Evolutionary conservation across 371 early-diverging fungal species (phyloP).

Genomic region (Blastocladiella emersonii): DNA sequence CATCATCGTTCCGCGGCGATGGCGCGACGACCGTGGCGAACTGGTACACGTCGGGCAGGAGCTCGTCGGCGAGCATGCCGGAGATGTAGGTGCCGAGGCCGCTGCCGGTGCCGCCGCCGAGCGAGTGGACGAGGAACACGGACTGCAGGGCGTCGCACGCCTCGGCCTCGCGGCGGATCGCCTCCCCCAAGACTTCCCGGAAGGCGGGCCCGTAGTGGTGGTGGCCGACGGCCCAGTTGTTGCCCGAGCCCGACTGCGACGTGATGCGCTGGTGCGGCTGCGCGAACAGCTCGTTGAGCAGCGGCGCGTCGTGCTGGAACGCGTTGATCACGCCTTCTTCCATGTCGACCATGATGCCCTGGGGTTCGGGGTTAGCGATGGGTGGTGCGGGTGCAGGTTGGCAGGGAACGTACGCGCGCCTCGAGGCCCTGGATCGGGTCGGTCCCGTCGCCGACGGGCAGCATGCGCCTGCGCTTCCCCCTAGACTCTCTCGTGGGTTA

Average conservation of each 20-base stretch:
- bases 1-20: constrained; percentile 28
- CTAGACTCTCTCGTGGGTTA: too few species aligned
- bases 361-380: too few species aligned
- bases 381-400: too few species aligned
- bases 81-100: constrained; percentile 46
- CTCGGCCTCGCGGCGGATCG: constrained; percentile 43
- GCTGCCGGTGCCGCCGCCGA: constrained; percentile 61
- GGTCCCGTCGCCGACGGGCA: background rate
- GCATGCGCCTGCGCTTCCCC: background rate
- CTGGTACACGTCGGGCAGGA: constrained; percentile 16
- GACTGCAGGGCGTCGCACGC: constrained; percentile 44
- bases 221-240: constrained; percentile 49
- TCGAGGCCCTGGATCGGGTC: background rate
- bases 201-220: constrained; percentile 26
- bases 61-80: constrained; percentile 32
- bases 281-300: constrained; percentile 26
- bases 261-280: constrained; percentile 18
- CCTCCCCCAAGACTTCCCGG: constrained; percentile 31
- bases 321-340: constrained; percentile 33
- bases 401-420: background rate
- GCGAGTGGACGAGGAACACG: constrained; percentile 36
- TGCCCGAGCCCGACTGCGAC: constrained; percentile 31
- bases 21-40: constrained; percentile 36
- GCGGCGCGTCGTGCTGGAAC: constrained; percentile 11
- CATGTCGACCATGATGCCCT: constrained; percentile 37